These are phyloP conservation scores for Podaxis sp. DNA, from an alignment of 768 basidiomycete genomes.

Conservation along the genomic window DNA sequence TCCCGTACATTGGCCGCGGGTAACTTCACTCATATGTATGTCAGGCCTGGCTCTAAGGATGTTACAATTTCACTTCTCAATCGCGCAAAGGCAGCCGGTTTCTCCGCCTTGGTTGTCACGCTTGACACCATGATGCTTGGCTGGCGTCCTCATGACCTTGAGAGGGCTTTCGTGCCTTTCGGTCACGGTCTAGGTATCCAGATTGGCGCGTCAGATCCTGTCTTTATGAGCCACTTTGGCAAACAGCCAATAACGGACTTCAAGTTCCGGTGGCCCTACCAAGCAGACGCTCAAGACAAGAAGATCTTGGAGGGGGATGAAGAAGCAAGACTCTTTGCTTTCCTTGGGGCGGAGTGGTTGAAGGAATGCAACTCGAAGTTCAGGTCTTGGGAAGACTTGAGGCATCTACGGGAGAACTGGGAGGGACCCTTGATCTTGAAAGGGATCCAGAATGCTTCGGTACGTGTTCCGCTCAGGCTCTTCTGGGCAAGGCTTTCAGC, in stretches of 20 bases:
- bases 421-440: slow-evolving; percentile 76
- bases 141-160: slow-evolving; percentile 77
- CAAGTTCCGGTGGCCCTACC: slow-evolving; percentile 57
- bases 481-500: not conserved
- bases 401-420: slow-evolving; percentile 70
- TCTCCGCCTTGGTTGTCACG: slow-evolving; percentile 72
- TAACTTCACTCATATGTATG: slow-evolving; percentile 2
- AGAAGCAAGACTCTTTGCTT: slow-evolving; percentile 33
- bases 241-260: slow-evolving; percentile 40
- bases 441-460: slow-evolving; percentile 67
- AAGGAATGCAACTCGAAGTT: slow-evolving; percentile 58
- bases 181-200: slow-evolving; percentile 62
- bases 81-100: slow-evolving; percentile 66
- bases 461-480: slow-evolving; percentile 27
- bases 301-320: slow-evolving; percentile 46
- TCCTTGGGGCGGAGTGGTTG: slow-evolving; percentile 62
- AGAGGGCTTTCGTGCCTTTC: slow-evolving; percentile 65
- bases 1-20: not conserved
- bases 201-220: slow-evolving; percentile 72
- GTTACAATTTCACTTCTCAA: slow-evolving; percentile 62
- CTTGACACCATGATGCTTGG: slow-evolving; percentile 73
- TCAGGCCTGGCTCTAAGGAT: slow-evolving; percentile 61
- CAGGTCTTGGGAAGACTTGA: slow-evolving; percentile 69
- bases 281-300: slow-evolving; percentile 43
- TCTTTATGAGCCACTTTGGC: slow-evolving; percentile 63